These are phyloP conservation scores for Cinnamomum micranthum DNA, from an alignment of 164 flowering plant species.

Conservation along the genomic window DNA sequence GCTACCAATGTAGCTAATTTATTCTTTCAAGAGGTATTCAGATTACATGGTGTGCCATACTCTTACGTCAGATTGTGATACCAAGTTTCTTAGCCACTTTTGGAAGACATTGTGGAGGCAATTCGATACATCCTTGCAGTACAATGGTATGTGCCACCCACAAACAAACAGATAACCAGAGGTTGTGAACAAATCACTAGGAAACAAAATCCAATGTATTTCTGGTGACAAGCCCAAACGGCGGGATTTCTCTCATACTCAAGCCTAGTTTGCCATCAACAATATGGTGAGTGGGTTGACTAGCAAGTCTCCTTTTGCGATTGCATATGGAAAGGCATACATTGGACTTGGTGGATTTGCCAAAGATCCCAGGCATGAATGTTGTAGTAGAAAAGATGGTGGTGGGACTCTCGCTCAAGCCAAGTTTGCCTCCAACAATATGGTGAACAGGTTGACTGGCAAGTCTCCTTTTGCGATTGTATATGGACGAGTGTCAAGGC, in stretches of 20 bases:
- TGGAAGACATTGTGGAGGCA: neutral
- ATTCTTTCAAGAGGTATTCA: neutral
- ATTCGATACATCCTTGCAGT: neutral
- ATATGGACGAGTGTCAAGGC: neutral
- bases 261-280: neutral
- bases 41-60: neutral
- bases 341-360: neutral
- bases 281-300: neutral
- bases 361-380: neutral
- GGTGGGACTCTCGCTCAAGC: neutral
- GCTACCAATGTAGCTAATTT: neutral
- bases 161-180: neutral
- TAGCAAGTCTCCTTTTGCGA: neutral
- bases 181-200: neutral
- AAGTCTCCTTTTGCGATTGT: neutral
- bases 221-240: neutral
- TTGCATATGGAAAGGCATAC: neutral
- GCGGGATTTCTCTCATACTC: neutral
- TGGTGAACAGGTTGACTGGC: neutral
- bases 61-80: neutral
- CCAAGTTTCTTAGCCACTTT: neutral
- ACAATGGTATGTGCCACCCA: neutral
- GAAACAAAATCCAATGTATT: neutral
- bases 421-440: neutral
- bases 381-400: neutral